phyloP scores from a whole-genome alignment of 768 basidiomycete genomes.

The Ramaria rubella region DNA sequence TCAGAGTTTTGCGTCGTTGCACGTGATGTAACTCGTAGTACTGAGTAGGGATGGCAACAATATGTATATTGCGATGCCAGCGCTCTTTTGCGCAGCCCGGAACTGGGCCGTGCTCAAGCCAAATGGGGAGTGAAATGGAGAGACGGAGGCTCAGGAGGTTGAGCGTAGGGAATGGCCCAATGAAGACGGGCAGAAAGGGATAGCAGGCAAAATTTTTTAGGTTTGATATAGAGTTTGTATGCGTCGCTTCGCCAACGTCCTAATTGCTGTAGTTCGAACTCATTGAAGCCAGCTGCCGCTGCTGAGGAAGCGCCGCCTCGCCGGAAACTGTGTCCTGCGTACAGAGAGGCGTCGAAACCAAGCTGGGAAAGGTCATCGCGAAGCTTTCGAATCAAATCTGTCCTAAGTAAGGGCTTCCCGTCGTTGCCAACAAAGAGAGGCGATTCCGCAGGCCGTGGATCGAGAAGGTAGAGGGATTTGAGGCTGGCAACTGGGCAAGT shows the following conservation, averaged over 20 bases:
- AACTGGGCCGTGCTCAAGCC: slow-evolving; percentile 4
- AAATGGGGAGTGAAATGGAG: not conserved
- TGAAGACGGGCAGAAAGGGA: slow-evolving; percentile 29
- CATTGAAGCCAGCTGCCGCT: slow-evolving; percentile 24
- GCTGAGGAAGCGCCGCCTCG: slow-evolving; percentile 24
- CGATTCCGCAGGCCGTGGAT: not conserved
- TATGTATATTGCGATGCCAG: no score
- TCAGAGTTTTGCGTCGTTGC: no score
- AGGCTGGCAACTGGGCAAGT: not conserved
- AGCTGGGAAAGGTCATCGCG: not conserved
- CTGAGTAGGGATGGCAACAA: no score
- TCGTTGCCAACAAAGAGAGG: not conserved
- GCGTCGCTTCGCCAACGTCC: slow-evolving; percentile 33
- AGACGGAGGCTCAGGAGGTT: no score
- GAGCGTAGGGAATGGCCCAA: slow-evolving; percentile 12
- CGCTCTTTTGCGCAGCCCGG: no score
- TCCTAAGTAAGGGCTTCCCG: not conserved
- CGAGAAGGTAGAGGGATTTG: not conserved
- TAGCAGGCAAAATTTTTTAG: slow-evolving; percentile 19
- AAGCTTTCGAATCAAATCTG: not conserved
- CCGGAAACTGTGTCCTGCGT: not conserved
- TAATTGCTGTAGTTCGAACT: slow-evolving; percentile 33
- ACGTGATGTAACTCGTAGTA: no score
- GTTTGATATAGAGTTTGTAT: slow-evolving; percentile 31
- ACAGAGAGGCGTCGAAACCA: not conserved